Evolutionary conservation across 306 rosid genomes (phyloP).

Genomic region (Gastrolobium villosum): DNA sequence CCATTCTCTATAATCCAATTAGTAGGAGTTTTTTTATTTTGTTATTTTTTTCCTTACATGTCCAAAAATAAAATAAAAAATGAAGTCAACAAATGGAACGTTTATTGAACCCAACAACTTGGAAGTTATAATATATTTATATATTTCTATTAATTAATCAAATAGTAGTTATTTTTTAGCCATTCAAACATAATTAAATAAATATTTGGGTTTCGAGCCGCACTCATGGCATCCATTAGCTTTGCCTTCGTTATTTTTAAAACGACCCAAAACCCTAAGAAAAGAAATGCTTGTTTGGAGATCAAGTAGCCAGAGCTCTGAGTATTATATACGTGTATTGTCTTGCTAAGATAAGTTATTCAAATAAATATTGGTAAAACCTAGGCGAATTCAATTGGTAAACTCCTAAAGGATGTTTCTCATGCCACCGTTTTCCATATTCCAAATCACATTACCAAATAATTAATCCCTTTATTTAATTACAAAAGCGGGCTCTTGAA

Average conservation of each 20-base stretch:
- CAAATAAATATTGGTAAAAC: slow-evolving; percentile 13
- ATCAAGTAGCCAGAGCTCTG: slow-evolving; percentile 47
- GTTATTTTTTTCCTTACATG: too few relatives aligned
- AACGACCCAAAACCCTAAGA: slow-evolving; percentile 52
- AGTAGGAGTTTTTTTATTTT: too few relatives aligned
- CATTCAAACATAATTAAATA: background rate
- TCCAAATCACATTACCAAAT: slow-evolving; percentile 3
- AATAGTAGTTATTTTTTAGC: background rate
- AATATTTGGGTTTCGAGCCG: slow-evolving; percentile 54
- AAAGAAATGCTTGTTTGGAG: slow-evolving; percentile 44
- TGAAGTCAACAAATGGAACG: too few relatives aligned
- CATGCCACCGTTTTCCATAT: slow-evolving; percentile 16
- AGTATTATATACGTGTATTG: slow-evolving; percentile 58
- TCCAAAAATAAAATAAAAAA: too few relatives aligned
- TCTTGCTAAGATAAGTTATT: slow-evolving; percentile 45
- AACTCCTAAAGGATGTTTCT: slow-evolving; percentile 33
- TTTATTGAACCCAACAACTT: too few relatives aligned
- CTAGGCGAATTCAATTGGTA: slow-evolving; percentile 34
- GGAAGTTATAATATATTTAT: too few relatives aligned
- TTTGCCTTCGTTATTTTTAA: slow-evolving; percentile 34
- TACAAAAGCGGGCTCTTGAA: background rate
- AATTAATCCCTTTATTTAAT: background rate
- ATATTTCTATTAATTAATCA: background rate
- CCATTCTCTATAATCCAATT: too few relatives aligned
- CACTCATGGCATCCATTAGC: slow-evolving; percentile 69